A percentile compares a stretch with the other conserved stretches of the same genome.
phyloP scores from a whole-genome alignment of 805 yeast genomes.

The Cyberlindnera veronae region DNA sequence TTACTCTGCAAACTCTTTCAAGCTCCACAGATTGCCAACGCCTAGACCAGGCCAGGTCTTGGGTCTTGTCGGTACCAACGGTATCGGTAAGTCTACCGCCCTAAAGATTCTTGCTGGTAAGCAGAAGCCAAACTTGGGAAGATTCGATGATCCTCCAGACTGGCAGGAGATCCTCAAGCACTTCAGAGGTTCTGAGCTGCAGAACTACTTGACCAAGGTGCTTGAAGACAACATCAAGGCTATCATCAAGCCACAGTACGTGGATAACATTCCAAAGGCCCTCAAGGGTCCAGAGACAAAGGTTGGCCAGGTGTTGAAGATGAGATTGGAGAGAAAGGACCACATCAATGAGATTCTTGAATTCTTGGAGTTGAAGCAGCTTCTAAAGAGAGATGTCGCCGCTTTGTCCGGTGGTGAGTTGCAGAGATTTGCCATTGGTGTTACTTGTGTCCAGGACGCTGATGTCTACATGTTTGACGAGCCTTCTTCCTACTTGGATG shows the following conservation, averaged over 20 bases:
- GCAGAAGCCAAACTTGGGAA: slow-evolving; percentile 94
- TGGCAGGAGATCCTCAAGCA: slow-evolving; percentile 91
- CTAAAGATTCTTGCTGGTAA: slow-evolving; percentile 95
- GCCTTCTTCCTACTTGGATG: slow-evolving; percentile 97
- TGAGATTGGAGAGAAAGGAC: slow-evolving; percentile 65
- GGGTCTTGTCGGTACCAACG: slow-evolving; percentile 97
- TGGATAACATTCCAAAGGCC: slow-evolving; percentile 95
- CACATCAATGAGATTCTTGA: slow-evolving; percentile 65
- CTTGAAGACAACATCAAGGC: slow-evolving; percentile 93
- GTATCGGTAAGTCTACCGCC: slow-evolving; percentile 98
- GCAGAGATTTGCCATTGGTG: slow-evolving; percentile 96
- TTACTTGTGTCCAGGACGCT: slow-evolving; percentile 94
- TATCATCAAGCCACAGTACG: slow-evolving; percentile 98
- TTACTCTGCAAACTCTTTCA: slow-evolving; percentile 96
- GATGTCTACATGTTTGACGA: slow-evolving; percentile 99
- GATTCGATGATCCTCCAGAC: slow-evolving; percentile 93
- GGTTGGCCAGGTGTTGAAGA: slow-evolving; percentile 79
- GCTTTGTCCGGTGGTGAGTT: slow-evolving; percentile 97
- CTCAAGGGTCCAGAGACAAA: slow-evolving; percentile 75
- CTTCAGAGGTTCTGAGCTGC: slow-evolving; percentile 96
- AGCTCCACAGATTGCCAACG: slow-evolving; percentile 93
- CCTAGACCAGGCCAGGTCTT: slow-evolving; percentile 99
- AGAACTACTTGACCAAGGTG: slow-evolving; percentile 90
- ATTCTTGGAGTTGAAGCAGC: slow-evolving; percentile 69
- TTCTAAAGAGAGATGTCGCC: slow-evolving; percentile 82